Evolutionary conservation across 306 rosid species (phyloP).

Genomic region (Trifolium dubium): DNA sequence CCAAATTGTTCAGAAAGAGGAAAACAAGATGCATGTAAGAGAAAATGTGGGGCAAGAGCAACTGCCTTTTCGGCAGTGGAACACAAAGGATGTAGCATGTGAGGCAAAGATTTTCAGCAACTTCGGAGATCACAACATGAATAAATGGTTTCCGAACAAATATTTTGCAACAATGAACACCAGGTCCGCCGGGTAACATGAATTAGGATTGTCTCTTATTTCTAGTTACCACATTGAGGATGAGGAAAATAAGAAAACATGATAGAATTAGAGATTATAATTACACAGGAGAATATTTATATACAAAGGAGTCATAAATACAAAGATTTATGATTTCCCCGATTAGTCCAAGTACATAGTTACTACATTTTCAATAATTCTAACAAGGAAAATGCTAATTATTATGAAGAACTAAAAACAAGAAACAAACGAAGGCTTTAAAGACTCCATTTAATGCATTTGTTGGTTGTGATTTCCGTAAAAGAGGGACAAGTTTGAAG

Average conservation of each 20-base stretch:
- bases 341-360: neutral
- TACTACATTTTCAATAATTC: neutral
- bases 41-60: neutral
- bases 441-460: too few relatives aligned
- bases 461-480: too few relatives aligned
- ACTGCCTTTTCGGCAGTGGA: neutral
- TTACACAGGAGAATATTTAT: neutral
- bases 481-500: too few relatives aligned
- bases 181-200: neutral
- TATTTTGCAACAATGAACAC: neutral
- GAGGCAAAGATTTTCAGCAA: neutral
- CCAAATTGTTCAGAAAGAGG: too few relatives aligned
- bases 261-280: neutral
- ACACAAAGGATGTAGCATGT: neutral
- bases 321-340: neutral
- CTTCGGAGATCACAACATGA: neutral
- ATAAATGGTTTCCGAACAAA: neutral
- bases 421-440: too few relatives aligned
- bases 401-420: too few relatives aligned
- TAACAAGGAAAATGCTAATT: neutral
- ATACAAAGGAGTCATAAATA: neutral
- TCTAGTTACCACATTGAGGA: neutral
- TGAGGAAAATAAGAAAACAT: neutral
- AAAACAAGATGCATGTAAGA: too few relatives aligned
- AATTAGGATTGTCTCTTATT: neutral